Evolutionary conservation across 1,284 basidiomycete species (phyloP), one percentile per base, ranked within the genome.

Genomic region (Ceratobasidium sp.): DNA sequence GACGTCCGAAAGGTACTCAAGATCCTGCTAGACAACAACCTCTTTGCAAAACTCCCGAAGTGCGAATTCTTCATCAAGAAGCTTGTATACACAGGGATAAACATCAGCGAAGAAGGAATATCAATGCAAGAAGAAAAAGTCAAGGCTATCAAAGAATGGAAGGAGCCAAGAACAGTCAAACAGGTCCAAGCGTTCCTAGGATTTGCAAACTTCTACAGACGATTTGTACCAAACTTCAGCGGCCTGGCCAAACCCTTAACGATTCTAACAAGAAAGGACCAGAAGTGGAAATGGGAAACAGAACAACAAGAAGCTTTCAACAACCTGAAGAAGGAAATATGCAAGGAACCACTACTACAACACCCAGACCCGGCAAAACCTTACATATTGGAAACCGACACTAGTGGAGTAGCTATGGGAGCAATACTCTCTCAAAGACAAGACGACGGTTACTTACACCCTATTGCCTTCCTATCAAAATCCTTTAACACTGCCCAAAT

Each of bases 51-150:
- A 22, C 5, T 72, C 1, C 42, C 65, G 34, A 78, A 77, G 56
- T 77, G 76, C 55, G 58, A 74, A 13, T 74, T 70, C 69, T 77
- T 76, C 68, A 40, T 60, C 2, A 52, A 73, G 0, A 20, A 72
- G 31, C 76, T 80, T 12, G 77, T 81, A 32, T 85, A 80, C 74
- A 75, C 85, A 0, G 81, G 83, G 0, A 79, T 78, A 69, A 71
- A 82, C 31, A 74, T 85, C 32, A 57, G 60, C 0, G 15, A 72
- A 0, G 69, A 77, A 1, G 75, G 77, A 6, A 71, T 84, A 13
- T 31, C 45, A 0, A 84, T 85, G 82, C 77, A 82, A 62, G 73
- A 74, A 0, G 71, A 58, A 1, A 85, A 85, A 73, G 69, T 85
- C 0, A 35, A 77, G 1, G 74, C 77, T 0, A 77, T 84, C 49